These are phyloP conservation scores for Wallemia ichthyophaga DNA, from an alignment of 1,284 basidiomycete species.

Conservation along the genomic window DNA sequence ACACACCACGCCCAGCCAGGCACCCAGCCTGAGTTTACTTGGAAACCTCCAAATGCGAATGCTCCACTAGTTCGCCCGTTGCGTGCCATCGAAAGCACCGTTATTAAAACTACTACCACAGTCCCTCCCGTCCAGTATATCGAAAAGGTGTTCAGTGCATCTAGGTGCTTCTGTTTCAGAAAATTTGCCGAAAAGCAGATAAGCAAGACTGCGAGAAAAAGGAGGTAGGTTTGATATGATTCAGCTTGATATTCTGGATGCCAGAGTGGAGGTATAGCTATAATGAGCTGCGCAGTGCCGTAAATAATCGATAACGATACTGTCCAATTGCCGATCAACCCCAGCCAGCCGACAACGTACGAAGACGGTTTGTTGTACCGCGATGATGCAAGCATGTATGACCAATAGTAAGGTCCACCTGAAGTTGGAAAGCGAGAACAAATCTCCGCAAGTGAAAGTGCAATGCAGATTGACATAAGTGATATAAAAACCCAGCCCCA, in stretches of 20 bases:
- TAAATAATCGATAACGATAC: background rate
- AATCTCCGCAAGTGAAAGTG: background rate
- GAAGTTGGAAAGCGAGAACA: background rate
- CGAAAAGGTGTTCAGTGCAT: background rate
- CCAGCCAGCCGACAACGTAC: conserved; percentile 21
- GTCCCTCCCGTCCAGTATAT: background rate
- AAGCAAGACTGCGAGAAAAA: background rate
- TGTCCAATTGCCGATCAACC: conserved; percentile 20
- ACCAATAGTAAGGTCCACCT: conserved; percentile 12
- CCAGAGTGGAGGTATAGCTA: background rate
- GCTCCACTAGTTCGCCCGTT: background rate
- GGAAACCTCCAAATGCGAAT: background rate
- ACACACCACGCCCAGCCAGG: background rate
- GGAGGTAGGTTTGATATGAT: background rate
- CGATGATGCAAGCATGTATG: conserved; percentile 17
- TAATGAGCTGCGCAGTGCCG: background rate
- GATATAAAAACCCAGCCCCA: background rate
- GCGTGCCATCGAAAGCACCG: background rate
- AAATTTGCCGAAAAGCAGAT: background rate
- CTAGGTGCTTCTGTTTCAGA: background rate
- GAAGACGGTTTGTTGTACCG: conserved; percentile 17
- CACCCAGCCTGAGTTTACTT: background rate
- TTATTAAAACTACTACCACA: background rate
- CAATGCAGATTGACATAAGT: background rate
- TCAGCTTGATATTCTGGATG: background rate